Base-by-base conservation (phyloP, 2,329 filamentous ascomycete species). In the Talaromyces sp. region DNA sequence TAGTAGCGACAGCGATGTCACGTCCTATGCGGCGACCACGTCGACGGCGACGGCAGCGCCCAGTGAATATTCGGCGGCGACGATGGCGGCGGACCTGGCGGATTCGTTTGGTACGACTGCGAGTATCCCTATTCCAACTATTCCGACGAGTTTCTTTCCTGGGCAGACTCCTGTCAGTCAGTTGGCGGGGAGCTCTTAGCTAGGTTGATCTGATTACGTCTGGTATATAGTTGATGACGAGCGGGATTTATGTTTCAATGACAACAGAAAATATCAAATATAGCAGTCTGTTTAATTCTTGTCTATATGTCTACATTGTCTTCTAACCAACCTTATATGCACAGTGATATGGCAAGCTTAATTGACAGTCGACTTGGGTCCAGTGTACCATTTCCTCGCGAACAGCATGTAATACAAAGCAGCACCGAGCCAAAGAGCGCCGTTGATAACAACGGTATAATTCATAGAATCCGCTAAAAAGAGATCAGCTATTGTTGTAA, bases 401-500 rank as follows among this genome's bases (percentile, higher is more conserved):
- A 83, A 79, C 30, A 84, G 65, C 64, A 77, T 78, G 68, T 87
- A 87, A 70, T 87, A 87, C 0, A 76, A 56, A 66, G 86, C 70
- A 0, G 81, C 78, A 1, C 84, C 83, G 14, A 81, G 74, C 85
- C 85, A 88, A 1, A 88, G 81, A 4, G 81, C 80, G 36, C 77
- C 78, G 64, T 87, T 87, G 63, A 88, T 84, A 0, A 87, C 85
- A 2, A 87, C 79, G 0, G 85, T 87, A 68, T 87, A 88, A 66
- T 88, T 88, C 85, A 88, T 87, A 16, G 73, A 73, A 47, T 79
- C 64, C 0, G 77, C 75, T 78, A 56, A n/a, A 56, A n/a, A 8
- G 18, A n/a, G 12, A 36, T 65, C 9, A 60, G 5, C 8, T 16
- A 18, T 44, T 58, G 16, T 36, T 12, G 14, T n/a, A 34, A 54